Evolutionary conservation across 371 early-diverging fungal genomes (phyloP), one percentile per base, ranked within the genome.

Genomic region (Haplosporangium sp.): DNA sequence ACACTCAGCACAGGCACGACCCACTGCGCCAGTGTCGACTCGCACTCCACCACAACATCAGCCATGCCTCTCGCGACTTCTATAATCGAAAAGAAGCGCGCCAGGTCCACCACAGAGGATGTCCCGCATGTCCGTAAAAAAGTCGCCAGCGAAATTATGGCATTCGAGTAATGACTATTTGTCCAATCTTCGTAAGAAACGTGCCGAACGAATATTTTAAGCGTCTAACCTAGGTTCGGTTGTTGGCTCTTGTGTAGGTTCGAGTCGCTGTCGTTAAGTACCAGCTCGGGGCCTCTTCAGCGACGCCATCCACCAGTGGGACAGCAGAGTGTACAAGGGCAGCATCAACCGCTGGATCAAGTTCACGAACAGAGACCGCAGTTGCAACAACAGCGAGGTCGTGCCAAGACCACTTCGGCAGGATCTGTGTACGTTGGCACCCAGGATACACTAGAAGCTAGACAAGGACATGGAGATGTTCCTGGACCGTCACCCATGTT

Each of bases 211-310:
- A 29, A 29, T 29, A 29, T 29, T 29, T 29, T 29, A 29, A 29
- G 29, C 29, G 1, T 29, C 29, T 29, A 29, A 14, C 18, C 1
- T 16, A 14, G 14, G 43, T 14, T 45, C 21, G 16, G 13, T 45
- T 13, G 12, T 18, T 14, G 50, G 46, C 55, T 54, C 13, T 46
- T 36, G 6, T 47, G 18, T 55, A 76, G 77, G 46, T 76, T 76
- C 54, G 54, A 76, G 57, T 76, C 77, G n/a, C 62, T 76, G 11
- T 71, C 77, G 5, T 21, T 76, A 47, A 76, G 72, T 46, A 65
- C 50, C 40, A 13, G 42, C 46, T 38, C 57, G 16, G 65, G 58
- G 16, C 43, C 53, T 5, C 23, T 29, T 3, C 59, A n/a, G 5
- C 51, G 41, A 9, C 57, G 13, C 9, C 60, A 64, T 1, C 71